Evolutionary conservation across 768 basidiomycete genomes (phyloP).

Genomic region (Boletus edulis): DNA sequence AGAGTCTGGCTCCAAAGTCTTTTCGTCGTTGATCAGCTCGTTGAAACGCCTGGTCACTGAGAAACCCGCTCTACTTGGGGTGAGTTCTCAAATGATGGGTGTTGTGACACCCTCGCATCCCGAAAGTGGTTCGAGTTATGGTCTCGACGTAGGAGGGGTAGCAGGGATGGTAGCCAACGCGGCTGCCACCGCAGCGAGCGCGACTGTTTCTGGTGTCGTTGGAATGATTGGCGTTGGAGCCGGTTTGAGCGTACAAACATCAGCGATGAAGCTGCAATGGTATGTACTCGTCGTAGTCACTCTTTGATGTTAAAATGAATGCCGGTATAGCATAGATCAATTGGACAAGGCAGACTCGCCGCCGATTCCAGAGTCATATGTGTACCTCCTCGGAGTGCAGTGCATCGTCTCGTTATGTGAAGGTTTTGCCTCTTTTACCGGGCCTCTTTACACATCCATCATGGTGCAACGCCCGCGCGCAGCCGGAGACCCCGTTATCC

Average conservation of each 20-base stretch:
- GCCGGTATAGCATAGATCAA: slow-evolving; percentile 79
- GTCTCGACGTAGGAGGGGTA: slow-evolving; percentile 61
- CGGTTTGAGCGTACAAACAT: slow-evolving; percentile 69
- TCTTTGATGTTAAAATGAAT: neutral
- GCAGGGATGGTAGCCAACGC: slow-evolving; percentile 83
- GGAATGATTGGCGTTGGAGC: slow-evolving; percentile 76
- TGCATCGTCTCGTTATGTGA: slow-evolving; percentile 85
- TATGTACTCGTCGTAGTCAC: slow-evolving; percentile 33
- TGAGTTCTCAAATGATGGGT: slow-evolving; percentile 77
- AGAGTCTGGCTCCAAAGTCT: slow-evolving; percentile 63
- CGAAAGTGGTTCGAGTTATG: slow-evolving; percentile 38
- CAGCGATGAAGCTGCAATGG: slow-evolving; percentile 92
- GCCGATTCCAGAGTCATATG: slow-evolving; percentile 87
- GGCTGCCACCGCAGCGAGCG: slow-evolving; percentile 79
- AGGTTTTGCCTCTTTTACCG: slow-evolving; percentile 73
- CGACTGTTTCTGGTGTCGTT: slow-evolving; percentile 79
- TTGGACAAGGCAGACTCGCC: slow-evolving; percentile 97
- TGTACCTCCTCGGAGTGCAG: slow-evolving; percentile 89
- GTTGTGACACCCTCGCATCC: slow-evolving; percentile 53
- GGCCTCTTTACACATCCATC: slow-evolving; percentile 71
- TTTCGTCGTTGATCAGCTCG: slow-evolving; percentile 74
- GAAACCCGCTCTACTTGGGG: slow-evolving; percentile 81
- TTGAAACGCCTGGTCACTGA: slow-evolving; percentile 87
- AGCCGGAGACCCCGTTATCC: slow-evolving; percentile 62
- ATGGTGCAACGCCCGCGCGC: slow-evolving; percentile 62